phyloP scores from a whole-genome alignment of 345 rosid species.

The Eucalyptus pauciflora region DNA sequence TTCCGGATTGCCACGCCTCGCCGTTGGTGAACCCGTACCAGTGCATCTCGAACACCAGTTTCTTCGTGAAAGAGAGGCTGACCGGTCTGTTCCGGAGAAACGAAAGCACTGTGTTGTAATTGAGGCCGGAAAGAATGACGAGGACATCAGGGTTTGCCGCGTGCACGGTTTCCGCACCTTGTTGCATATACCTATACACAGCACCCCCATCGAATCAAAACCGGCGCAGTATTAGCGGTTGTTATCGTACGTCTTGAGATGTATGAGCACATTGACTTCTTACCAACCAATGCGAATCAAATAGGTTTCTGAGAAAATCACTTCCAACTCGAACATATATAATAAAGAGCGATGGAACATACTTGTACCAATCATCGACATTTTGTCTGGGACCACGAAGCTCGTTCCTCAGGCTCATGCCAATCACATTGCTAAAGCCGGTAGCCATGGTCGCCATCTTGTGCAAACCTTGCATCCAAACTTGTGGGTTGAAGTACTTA shows the following conservation, averaged over 20 bases:
- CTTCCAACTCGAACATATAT: not conserved
- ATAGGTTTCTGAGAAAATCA: not conserved
- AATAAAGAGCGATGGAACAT: not conserved
- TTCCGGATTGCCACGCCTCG: constrained; percentile 42
- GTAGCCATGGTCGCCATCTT: constrained; percentile 54
- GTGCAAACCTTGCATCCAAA: constrained; percentile 55
- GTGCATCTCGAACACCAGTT: constrained; percentile 69
- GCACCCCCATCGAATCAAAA: not conserved
- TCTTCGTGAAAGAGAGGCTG: constrained; percentile 36
- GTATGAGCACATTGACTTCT: not conserved
- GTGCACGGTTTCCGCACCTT: constrained; percentile 85
- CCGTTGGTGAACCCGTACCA: constrained; percentile 63
- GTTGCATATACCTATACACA: constrained; percentile 49
- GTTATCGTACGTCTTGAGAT: not conserved
- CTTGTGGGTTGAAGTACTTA: constrained; percentile 46
- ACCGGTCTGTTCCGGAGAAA: constrained; percentile 38
- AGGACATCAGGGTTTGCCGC: constrained; percentile 70
- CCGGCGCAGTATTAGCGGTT: not conserved
- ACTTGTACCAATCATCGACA: constrained; percentile 80
- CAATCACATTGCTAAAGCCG: constrained; percentile 50
- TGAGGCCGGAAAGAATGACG: constrained; percentile 76
- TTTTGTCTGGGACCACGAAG: constrained; percentile 85
- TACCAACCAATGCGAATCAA: not conserved
- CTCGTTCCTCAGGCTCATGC: constrained; percentile 91
- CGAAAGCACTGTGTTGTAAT: constrained; percentile 53